Evolutionary conservation across 2,329 filamentous ascomycete genomes (phyloP), one percentile per base, ranked within the genome.

Genomic region (Phoma herbarum): DNA sequence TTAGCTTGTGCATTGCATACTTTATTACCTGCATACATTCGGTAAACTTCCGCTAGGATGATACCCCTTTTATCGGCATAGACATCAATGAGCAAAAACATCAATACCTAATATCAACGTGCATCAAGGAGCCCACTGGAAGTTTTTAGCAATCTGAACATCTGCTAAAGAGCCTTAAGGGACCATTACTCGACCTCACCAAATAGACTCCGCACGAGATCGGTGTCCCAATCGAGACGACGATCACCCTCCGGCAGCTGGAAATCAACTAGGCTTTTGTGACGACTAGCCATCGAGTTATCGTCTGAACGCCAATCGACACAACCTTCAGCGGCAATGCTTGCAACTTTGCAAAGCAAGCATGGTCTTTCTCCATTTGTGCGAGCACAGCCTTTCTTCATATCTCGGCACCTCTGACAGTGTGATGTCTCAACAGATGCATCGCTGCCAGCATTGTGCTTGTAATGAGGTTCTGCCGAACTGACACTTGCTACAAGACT

Each of bases 221-320:
- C 66, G 1, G 66, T 69, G 37, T 72, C 69, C 68, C 67, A 73
- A 10, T 67, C 63, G 42, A 68, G 57, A 2, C 69, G 61, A 35
- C 65, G 53, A 10, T 64, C 47, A 14, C 51, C 59, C 48, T 46
- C 18, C n/a, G 64, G 65, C 1, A 69, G 41, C 8, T 44, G 25
- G 23, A 64, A 63, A 26, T 64, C 57, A 4, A 20, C 25, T 9
- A 23, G 10, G 9, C 7, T 18, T n/a, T 39, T 23, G 0, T 45
- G 11, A 22, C 16, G 97, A 54, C 95, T 89, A 63, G 94, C 95
- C 79, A 97, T 97, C 73, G 94, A 90, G 64, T 93, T 94, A 77
- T 97, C 98, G 64, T 93, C 92, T 79, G 98, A 95, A 70, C 98
- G 95, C 78, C 99, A 94, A 77, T 93, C 97, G 78, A 98, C 87